These are phyloP conservation scores for Colletotrichum eleusines DNA, from an alignment of 2,329 filamentous ascomycete genomes.

Conservation along the genomic window DNA sequence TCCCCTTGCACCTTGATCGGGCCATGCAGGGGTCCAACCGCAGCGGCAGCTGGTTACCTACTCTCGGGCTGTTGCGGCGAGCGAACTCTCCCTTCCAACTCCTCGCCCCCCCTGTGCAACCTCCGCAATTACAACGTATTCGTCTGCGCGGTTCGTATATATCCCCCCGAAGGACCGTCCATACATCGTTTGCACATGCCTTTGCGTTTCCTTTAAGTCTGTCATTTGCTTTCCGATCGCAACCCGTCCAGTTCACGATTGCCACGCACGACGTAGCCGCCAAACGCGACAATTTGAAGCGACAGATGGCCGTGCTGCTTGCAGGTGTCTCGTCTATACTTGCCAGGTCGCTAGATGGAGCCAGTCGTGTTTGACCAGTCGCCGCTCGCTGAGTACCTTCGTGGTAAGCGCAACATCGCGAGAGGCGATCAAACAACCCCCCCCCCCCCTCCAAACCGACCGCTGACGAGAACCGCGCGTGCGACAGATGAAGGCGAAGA, in stretches of 20 bases:
- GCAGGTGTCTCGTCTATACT: slow-evolving; percentile 33
- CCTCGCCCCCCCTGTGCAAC: slow-evolving; percentile 25
- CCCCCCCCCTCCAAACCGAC: slow-evolving; percentile 29
- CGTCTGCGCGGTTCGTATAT: slow-evolving; percentile 34
- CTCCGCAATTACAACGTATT: slow-evolving; percentile 35
- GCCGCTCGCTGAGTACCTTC: slow-evolving; percentile 88
- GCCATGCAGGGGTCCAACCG: slow-evolving; percentile 31
- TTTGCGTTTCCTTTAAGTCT: slow-evolving; percentile 17
- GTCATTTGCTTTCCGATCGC: slow-evolving; percentile 10
- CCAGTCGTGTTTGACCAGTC: slow-evolving; percentile 87
- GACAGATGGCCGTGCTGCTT: slow-evolving; percentile 42
- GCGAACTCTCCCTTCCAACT: slow-evolving; percentile 31
- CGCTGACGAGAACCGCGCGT: slow-evolving; percentile 42
- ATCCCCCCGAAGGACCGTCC: slow-evolving; percentile 33
- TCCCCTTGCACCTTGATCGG: slow-evolving; percentile 39
- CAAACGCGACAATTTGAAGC: slow-evolving; percentile 25
- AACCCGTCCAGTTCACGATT: slow-evolving; percentile 18
- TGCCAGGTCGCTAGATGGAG: slow-evolving; percentile 72
- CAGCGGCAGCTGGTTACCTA: slow-evolving; percentile 7
- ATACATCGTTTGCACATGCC: slow-evolving; percentile 21
- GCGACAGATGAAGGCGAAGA: slow-evolving; percentile 63
- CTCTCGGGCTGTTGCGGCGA: slow-evolving; percentile 35
- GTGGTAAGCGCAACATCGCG: slow-evolving; percentile 71
- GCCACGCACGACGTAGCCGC: slow-evolving; percentile 22
- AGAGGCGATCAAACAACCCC: slow-evolving; percentile 3